phyloP scores from a whole-genome alignment of 1,284 basidiomycete species.

The Ganoderma sp. region DNA sequence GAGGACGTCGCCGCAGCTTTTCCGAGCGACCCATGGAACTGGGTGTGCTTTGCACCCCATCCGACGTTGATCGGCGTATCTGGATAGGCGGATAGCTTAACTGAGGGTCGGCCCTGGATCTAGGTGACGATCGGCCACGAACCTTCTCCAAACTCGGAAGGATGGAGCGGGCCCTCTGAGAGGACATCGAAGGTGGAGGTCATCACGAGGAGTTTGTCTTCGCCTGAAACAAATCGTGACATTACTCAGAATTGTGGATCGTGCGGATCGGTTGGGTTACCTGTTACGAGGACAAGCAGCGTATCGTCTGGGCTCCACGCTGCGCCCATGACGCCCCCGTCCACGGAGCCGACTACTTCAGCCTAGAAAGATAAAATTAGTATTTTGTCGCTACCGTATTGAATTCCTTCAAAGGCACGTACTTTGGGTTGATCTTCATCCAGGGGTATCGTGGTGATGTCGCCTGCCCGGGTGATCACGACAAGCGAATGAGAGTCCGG shows the following conservation, averaged over 20 bases:
- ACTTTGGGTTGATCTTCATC: constrained; percentile 59
- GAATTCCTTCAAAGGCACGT: constrained; percentile 27
- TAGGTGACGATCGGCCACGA: constrained; percentile 18
- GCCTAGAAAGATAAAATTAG: constrained; percentile 44
- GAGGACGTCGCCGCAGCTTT: constrained; percentile 81
- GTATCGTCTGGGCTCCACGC: constrained; percentile 93
- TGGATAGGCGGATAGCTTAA: constrained; percentile 38
- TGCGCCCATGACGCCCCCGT: constrained; percentile 83
- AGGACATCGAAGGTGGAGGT: constrained; percentile 89
- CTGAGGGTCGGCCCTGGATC: background rate
- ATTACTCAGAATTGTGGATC: background rate
- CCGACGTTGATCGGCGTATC: constrained; percentile 94
- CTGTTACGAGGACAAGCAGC: constrained; percentile 79
- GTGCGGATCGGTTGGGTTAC: constrained; percentile 44
- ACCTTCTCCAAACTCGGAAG: constrained; percentile 88
- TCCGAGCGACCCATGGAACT: constrained; percentile 96
- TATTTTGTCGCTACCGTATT: no score
- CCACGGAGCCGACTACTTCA: constrained; percentile 87
- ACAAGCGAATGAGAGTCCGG: constrained; percentile 49
- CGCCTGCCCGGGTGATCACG: constrained; percentile 74
- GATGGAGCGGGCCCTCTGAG: constrained; percentile 76
- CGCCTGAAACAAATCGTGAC: constrained; percentile 50
- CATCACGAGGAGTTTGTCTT: constrained; percentile 87
- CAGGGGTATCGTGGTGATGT: constrained; percentile 72
- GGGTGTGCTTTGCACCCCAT: constrained; percentile 97